Evolutionary conservation across 495 filamentous ascomycete genomes (phyloP), one percentile per base, ranked within the genome.

Genomic region (Penicillium daleae): DNA sequence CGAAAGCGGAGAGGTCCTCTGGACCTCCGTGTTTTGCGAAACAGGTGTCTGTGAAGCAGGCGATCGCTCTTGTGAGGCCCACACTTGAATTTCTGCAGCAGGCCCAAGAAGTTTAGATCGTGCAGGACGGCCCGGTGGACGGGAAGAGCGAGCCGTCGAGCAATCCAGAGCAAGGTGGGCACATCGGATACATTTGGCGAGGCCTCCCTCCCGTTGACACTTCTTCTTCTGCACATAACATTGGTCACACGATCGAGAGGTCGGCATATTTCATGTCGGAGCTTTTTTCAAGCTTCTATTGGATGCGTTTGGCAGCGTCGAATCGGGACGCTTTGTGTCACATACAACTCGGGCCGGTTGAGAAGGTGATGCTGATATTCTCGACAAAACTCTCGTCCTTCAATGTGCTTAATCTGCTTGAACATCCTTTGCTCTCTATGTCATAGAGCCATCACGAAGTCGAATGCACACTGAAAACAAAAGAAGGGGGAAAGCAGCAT

Each of bases 181-280:
- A 56, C 54, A 56, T 42, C 54, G 54, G 13, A 42, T 42, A 31
- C 54, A 56, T 13, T 42, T 42, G 19, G 35, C 35, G 4, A 40
- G 54, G 35, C 10, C 35, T n/a, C 27, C 19, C 13, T 56, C 15
- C 29, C 54, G 27, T 56, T 56, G 54, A 56, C 54, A 56, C 19
- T 56, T 56, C 54, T 56, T 56, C 37, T 56, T 56, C 54, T 56
- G 33, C 24, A 22, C 33, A 19, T 56, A 56, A 42, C 54, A 56
- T 19, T 56, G 54, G 35, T 56, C 54, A 29, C 54, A 56, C 54
- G 54, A 40, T 56, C 54, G 54, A 5, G 15, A 17, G 32, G 21
- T 39, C 31, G 51, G 51, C 51, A 54, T 54, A 24, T 32, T 54
- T 32, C 51, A 54, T 54, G 51, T 54, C 51, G 51, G 51, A 54